Base-by-base conservation (phyloP, 805 yeast genomes). In the Saccharomyces paradoxus region DNA sequence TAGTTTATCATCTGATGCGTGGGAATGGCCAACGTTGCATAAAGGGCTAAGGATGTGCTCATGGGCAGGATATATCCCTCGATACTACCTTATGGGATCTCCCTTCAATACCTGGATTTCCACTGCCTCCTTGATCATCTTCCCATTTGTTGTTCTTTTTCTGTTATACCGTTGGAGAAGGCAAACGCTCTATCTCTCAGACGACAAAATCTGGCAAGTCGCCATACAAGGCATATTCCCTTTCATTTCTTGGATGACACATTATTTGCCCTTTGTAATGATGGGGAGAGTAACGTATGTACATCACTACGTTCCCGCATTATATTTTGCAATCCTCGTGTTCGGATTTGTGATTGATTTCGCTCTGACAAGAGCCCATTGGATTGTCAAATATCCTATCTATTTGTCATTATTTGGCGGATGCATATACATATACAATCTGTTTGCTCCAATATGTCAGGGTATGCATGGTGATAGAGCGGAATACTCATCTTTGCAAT, bases 241-340 rank as follows among this genome's bases (percentile, higher is more conserved):
- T 27, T 86, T 91, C 74, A 66, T 88, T 46, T 96, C 96, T 10
- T 92, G 97, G 97, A 77, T 83, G 47, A 76, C 89, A 64, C 97
- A 92, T 72, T 92, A 77, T 71, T 67, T 87, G 64, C 98, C 99
- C 32, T 92, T 92, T 72, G 81, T 86, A 31, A 72, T 89, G 56
- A 92, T 92, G 99, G 90, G 95, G 12, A 87, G 99, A 76, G 97
- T 94, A 55, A 90, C 96, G 1, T 92, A 94, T 69, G 94, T 92
- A 32, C 99, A 92, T 73, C 99, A 92, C 71, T 92, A 92, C 71
- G 81, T 90, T 61, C 99, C 99, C 13, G 96, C 98, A 1, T 78
- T 91, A 59, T 92, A 87, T 73, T 92, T 92, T 75, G 98, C 98
- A 51, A 85, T 90, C 76, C 74, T 91, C 59, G 84, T 89, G 14